phyloP scores from a whole-genome alignment of 169 alveolate genomes.

The Blepharisma undulans region DNA sequence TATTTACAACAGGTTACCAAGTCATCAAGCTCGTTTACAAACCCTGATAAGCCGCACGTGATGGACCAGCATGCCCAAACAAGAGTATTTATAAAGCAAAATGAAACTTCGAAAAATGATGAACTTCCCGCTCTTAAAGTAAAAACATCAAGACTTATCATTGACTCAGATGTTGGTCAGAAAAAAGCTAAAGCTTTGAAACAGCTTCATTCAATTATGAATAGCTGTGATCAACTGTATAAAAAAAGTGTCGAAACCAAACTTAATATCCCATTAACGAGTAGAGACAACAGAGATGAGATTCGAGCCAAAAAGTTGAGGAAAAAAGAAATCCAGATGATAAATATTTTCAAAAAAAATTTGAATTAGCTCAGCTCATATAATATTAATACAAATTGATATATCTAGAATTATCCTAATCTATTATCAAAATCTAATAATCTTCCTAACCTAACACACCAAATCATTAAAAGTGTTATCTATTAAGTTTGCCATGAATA shows the following conservation, averaged over 20 bases:
- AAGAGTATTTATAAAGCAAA: too few species aligned
- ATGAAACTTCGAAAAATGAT: neutral
- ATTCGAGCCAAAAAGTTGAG: neutral
- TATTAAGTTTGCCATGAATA: slow-evolving; percentile 32
- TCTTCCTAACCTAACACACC: neutral
- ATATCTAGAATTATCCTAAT: too few species aligned
- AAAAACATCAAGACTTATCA: neutral
- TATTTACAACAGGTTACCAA: neutral
- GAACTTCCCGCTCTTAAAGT: neutral
- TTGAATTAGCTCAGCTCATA: neutral
- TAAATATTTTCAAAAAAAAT: neutral
- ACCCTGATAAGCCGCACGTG: neutral
- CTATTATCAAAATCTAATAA: neutral
- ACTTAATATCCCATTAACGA: neutral
- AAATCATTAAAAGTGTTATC: neutral
- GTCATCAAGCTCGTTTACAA: neutral
- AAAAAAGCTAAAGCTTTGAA: neutral
- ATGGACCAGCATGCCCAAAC: neutral
- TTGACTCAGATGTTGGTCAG: too few species aligned
- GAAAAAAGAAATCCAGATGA: neutral
- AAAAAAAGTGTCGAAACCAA: neutral
- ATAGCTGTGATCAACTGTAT: neutral
- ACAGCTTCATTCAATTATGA: neutral
- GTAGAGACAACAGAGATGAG: neutral
- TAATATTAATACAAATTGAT: too few species aligned